Conservation (phyloP, 2,329 filamentous ascomycete species). For the Nemania abortiva region DNA sequence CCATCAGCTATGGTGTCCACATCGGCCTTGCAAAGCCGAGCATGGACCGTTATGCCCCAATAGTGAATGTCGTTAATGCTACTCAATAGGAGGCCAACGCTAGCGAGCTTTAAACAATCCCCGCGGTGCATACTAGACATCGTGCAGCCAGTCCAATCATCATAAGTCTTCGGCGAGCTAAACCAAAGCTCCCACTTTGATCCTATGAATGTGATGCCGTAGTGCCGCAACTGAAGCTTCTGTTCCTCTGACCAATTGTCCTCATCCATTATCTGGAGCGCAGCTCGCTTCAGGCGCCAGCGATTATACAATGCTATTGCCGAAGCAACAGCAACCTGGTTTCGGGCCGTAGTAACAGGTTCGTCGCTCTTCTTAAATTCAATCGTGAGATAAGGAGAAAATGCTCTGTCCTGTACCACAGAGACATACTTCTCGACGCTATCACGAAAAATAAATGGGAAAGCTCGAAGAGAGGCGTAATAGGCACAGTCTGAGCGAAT, state of each 20-base stretch:
- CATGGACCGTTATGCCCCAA: background rate
- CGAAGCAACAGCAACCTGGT: background rate
- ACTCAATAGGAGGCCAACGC: background rate
- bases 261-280: background rate
- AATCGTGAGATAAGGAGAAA: background rate
- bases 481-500: slow-evolving; percentile 3
- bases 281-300: background rate
- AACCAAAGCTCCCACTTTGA: background rate
- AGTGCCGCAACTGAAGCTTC: background rate
- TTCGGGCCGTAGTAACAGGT: background rate
- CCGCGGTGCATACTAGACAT: background rate
- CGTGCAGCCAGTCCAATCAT: background rate
- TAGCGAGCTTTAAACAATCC: background rate
- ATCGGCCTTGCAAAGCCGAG: background rate
- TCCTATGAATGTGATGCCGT: background rate
- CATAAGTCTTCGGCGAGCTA: background rate
- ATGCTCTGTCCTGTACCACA: background rate
- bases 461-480: background rate
- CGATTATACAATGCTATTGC: background rate
- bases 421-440: background rate
- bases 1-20: background rate
- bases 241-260: background rate
- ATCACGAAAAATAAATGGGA: background rate
- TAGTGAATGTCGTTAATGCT: background rate
- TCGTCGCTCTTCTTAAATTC: background rate